These are phyloP conservation scores for Berkeleyomyces basicola DNA, from an alignment of 2,329 filamentous ascomycete genomes.

Conservation along the genomic window DNA sequence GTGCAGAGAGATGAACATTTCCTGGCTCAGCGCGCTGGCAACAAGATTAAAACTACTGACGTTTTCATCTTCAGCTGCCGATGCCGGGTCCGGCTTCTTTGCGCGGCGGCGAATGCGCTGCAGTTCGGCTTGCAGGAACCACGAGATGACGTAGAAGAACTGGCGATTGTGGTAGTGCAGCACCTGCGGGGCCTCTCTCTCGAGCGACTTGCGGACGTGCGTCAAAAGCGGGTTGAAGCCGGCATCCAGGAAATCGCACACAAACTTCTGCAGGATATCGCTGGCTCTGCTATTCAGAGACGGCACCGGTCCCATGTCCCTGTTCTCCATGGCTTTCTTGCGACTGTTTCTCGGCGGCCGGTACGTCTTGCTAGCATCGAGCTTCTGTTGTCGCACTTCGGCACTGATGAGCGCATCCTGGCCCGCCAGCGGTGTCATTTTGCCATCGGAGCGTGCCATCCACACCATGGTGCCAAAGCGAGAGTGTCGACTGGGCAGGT, in stretches of 20 bases:
- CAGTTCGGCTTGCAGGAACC: slow-evolving; percentile 82
- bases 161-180: slow-evolving; percentile 62
- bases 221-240: slow-evolving; percentile 86
- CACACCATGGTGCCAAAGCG: slow-evolving; percentile 96
- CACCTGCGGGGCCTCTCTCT: slow-evolving; percentile 72
- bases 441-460: slow-evolving; percentile 75
- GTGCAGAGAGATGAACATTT: slow-evolving; percentile 83
- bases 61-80: slow-evolving; percentile 27
- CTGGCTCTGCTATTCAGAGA: slow-evolving; percentile 57
- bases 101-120: slow-evolving; percentile 45
- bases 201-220: slow-evolving; percentile 74
- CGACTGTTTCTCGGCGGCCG: slow-evolving; percentile 55
- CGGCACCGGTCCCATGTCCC: slow-evolving; percentile 61
- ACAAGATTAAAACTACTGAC: slow-evolving; percentile 71
- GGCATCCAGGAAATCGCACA: slow-evolving; percentile 85
- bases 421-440: slow-evolving; percentile 72
- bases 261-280: slow-evolving; percentile 62
- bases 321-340: slow-evolving; percentile 45
- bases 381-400: slow-evolving; percentile 60
- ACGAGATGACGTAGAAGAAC: slow-evolving; percentile 82
- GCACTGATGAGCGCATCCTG: slow-evolving; percentile 67
- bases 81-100: slow-evolving; percentile 22
- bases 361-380: slow-evolving; percentile 83
- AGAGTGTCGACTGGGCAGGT: slow-evolving; percentile 74
- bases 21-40: slow-evolving; percentile 79